Percentiles rank a stretch among this genome's conserved stretches.
These are phyloP conservation scores for Forsythia suspensa DNA, from an alignment of 257 asterid genomes.

Conservation along the genomic window DNA sequence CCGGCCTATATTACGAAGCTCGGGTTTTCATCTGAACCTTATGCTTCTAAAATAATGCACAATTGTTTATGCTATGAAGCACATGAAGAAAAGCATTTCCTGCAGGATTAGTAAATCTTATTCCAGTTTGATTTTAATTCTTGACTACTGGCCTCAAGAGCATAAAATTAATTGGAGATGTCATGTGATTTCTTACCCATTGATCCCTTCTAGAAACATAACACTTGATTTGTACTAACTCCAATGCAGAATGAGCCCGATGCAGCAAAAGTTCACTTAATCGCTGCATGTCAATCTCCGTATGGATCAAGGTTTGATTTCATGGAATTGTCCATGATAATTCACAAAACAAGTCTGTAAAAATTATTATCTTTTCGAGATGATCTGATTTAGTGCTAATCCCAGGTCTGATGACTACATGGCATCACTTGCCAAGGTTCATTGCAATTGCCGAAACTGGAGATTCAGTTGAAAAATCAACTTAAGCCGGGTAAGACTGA, in stretches of 20 bases:
- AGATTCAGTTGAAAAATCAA: conserved; percentile 21
- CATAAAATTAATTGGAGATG: no score
- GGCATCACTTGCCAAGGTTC: conserved; percentile 90
- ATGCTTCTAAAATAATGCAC: not conserved
- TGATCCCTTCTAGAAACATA: no score
- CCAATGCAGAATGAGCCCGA: conserved; percentile 56
- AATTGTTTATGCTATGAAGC: not conserved
- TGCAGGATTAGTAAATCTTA: not conserved
- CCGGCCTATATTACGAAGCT: conserved; percentile 86
- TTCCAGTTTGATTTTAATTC: not conserved
- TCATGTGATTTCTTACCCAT: no score
- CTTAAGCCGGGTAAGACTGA: conserved; percentile 11
- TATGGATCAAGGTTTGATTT: conserved; percentile 67
- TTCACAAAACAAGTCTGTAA: not conserved
- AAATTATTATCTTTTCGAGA: not conserved
- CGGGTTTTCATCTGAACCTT: conserved; percentile 51
- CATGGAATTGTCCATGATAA: not conserved
- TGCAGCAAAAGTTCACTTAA: conserved; percentile 61
- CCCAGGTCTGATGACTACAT: conserved; percentile 83
- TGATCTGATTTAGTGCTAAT: not conserved
- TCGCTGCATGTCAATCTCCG: conserved; percentile 70
- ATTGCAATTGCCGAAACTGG: conserved; percentile 78
- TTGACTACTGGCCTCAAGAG: not conserved
- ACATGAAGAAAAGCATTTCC: not conserved
- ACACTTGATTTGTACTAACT: conserved; percentile 12